Evolutionary conservation across 495 filamentous ascomycete species (phyloP).

Genomic region (Bacidia gigantensis): DNA sequence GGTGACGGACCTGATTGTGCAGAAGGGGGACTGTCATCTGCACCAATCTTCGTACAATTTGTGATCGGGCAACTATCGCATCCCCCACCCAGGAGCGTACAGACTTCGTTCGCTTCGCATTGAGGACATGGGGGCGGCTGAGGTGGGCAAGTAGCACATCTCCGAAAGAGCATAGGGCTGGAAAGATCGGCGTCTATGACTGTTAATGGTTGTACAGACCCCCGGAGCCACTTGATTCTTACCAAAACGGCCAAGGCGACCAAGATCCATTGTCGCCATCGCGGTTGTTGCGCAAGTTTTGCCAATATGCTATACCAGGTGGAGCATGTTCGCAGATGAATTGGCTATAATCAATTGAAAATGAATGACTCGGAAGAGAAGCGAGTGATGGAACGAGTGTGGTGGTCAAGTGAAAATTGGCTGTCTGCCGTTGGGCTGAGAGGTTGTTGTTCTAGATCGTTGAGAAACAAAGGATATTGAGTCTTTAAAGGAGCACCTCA

Average conservation of each 20-base stretch:
- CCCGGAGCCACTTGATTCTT: neutral
- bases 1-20: slow-evolving; percentile 27
- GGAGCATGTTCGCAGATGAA: neutral
- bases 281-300: neutral
- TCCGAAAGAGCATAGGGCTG: slow-evolving; percentile 31
- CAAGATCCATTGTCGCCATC: slow-evolving; percentile 9
- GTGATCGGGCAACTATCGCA: slow-evolving; percentile 48
- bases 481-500: neutral
- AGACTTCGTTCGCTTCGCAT: slow-evolving; percentile 36
- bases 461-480: neutral
- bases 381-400: neutral
- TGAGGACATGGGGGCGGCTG: slow-evolving; percentile 35
- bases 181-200: slow-evolving; percentile 11
- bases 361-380: neutral
- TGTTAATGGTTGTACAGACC: neutral
- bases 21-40: slow-evolving; percentile 21
- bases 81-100: slow-evolving; percentile 39
- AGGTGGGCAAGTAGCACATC: slow-evolving; percentile 31
- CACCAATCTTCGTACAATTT: slow-evolving; percentile 39
- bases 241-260: slow-evolving; percentile 9
- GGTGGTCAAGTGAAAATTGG: neutral
- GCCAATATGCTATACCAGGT: neutral
- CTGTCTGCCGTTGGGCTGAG: too few relatives aligned
- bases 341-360: neutral
- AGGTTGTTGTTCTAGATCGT: neutral